Base-by-base conservation (phyloP, 2,329 filamentous ascomycete genomes). In the Phaeosphaeria sp. region DNA sequence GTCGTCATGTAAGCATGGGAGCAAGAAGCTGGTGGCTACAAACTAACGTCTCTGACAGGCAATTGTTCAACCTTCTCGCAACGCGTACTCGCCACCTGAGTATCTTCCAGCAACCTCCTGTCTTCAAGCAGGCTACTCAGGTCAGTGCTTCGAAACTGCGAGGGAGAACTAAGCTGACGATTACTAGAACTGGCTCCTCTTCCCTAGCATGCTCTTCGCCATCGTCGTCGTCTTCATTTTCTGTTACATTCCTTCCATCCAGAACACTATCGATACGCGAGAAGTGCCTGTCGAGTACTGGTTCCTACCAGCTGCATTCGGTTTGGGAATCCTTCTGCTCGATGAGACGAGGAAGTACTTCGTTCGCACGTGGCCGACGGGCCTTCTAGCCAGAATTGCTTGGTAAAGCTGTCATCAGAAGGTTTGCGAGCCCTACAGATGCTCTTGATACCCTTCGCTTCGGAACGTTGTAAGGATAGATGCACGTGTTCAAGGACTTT, bases 261-360 rank as follows among this genome's bases (percentile, higher is more conserved):
- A 91, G 72, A 69, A 73, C 1, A 81, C 86, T 1, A 78, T 92
- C 1, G 83, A 77, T 18, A 92, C 89, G 0, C 82, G 85, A 0
- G 71, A 78, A 0, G 87, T 93, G 0, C 89, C 90, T 0, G 86
- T 87, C 0, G 90, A 90, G 74, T 82, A 93, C 69, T 94, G 89
- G 85, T 93, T 94, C 73, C 71, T 94, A 49, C 91, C 91, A 0
- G 87, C 90, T 72, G 84, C 87, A 0, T 92, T 93, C 74, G 91
- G 91, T 0, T 60, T 89, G 22, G 86, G 80, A 0, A 81, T 91
- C 39, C 71, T 92, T 50, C 67, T 87, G 9, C 71, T 91, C 18
- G 90, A 93, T 69, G 90, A 92, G 76, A 78, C 67, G 11, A 83
- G 90, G 59, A 91, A 92, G 74, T 88, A 79, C 52, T 77, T 77